Base-by-base conservation (phyloP, 2,329 filamentous ascomycete species). In the Phaeosphaeriaceae sp. region DNA sequence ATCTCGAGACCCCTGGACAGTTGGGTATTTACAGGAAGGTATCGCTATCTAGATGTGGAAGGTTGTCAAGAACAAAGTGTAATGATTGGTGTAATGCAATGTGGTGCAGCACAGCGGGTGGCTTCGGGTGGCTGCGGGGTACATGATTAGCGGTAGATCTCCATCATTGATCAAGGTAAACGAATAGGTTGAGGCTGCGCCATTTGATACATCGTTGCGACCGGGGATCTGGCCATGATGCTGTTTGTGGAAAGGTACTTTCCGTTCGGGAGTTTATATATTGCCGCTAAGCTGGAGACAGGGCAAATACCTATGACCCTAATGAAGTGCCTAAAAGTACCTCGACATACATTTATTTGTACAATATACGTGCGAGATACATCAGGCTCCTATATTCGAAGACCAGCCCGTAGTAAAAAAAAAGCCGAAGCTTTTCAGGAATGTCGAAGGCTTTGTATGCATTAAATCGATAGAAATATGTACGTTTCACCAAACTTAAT, bases 91-190 rank as follows among this genome's bases (percentile, higher is more conserved):
- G 30, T 34, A 42, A 38, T 32, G 29, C 33, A 42, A 45, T 15
- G 46, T 46, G 32, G 33, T 40, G 45, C 33, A 44, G 42, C 34
- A 20, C 16, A 12, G 30, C 48, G 37, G 42, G 43, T 52, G 43
- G 42, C 44, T 50, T 52, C 54, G 54, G 54, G 46, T 52, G 43
- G 42, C 44, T 50, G 54, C 54, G 54, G 54, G 54, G 54, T 58
- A 50, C 45, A 42, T 39, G 37, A 23, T 49, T 42, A 38, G 44
- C 46, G 42, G 42, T 36, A 28, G 33, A 35, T 42, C 37, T n/a
- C 26, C 13, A 20, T 44, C 30, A 15, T 26, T 26, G 23, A 26
- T 7, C 23, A 26, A 26, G 23, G 6, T 7, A 23, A 26, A 11
- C 23, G 23, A 26, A 11, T 11, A 26, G 7, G 23, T 8, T 26